phyloP scores from a whole-genome alignment of 2,329 filamentous ascomycete species.

The Dothidotthia symphoricarpi region DNA sequence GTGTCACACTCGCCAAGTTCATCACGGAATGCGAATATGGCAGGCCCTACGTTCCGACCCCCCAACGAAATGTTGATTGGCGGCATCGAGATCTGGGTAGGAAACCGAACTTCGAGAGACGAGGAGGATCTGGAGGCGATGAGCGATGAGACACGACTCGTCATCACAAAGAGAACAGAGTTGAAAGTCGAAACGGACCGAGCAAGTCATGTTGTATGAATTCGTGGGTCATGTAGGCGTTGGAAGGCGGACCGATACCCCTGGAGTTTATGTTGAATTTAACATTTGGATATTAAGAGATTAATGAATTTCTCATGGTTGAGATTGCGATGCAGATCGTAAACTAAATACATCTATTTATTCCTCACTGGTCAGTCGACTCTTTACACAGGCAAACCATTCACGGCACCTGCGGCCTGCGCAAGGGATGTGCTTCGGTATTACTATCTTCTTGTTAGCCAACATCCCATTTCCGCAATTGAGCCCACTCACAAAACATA shows the following conservation, averaged over 20 bases:
- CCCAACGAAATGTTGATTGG: conserved; percentile 17
- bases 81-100: conserved; percentile 25
- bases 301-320: too few species aligned
- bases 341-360: too few species aligned
- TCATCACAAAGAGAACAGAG: conserved; percentile 34
- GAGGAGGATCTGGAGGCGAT: conserved; percentile 14
- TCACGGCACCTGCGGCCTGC: conserved; percentile 28
- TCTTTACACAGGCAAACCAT: too few species aligned
- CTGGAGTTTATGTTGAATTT: too few species aligned
- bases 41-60: conserved; percentile 23
- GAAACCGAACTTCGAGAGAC: conserved; percentile 12
- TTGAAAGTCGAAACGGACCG: conserved; percentile 30
- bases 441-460: conserved; percentile 37
- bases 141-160: conserved; percentile 18
- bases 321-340: too few species aligned
- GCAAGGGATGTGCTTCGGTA: conserved; percentile 56
- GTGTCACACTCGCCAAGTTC: neutral
- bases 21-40: conserved; percentile 5
- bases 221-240: too few species aligned
- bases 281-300: too few species aligned
- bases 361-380: too few species aligned
- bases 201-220: conserved; percentile 9
- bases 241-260: too few species aligned
- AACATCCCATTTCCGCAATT: neutral
- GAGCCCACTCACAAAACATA: conserved; percentile 54